Base-by-base conservation (phyloP, 495 filamentous ascomycete genomes). In the Penicillium fimorum region DNA sequence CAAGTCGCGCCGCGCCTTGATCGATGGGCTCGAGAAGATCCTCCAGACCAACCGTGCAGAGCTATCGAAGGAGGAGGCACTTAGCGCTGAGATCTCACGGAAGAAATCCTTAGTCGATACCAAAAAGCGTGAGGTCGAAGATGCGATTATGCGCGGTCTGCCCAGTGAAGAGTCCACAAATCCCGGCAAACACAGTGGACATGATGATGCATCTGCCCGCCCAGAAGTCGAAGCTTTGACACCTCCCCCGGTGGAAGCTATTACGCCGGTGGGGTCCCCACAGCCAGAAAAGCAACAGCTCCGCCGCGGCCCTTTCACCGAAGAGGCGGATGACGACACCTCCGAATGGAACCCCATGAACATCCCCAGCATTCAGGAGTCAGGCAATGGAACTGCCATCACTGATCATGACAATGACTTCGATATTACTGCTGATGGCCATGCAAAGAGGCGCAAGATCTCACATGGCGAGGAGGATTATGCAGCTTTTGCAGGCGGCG, bases 181-280 rank as follows among this genome's bases (percentile, higher is more conserved):
- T 35, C 71, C 75, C n/a, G 63, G 69, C 41, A 70, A 74, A n/a
- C 63, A 74, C 6, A 73, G 67, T n/a, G 72, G 63, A 7, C 63
- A 66, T 12, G 68, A 69, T 13, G 70, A 77, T 10, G 83, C 87
- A 50, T 73, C 80, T 3, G 75, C 82, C 53, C 84, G 88, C 17
- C 92, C 92, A 3, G 82, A 90, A 63, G 78, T 92, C 47, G 92
- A 97, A 72, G 89, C 86, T 1, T 72, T 96, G 45, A 96, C 91
- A 1, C 91, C 91, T 35, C 91, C 90, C 2, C 81, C 82, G 5
- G 78, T 79, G 4, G 80, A 82, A 42, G 67, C 74, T 13, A 57
- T 79, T 10, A 81, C 78, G 0, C 76, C 79, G 12, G 65, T 74
- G 4, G 71, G 67, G 2, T 78, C 78, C 13, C 79, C 81, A 1